Evolutionary conservation across 495 filamentous ascomycete genomes (phyloP).

Genomic region (Hypoxylon subgilvum): DNA sequence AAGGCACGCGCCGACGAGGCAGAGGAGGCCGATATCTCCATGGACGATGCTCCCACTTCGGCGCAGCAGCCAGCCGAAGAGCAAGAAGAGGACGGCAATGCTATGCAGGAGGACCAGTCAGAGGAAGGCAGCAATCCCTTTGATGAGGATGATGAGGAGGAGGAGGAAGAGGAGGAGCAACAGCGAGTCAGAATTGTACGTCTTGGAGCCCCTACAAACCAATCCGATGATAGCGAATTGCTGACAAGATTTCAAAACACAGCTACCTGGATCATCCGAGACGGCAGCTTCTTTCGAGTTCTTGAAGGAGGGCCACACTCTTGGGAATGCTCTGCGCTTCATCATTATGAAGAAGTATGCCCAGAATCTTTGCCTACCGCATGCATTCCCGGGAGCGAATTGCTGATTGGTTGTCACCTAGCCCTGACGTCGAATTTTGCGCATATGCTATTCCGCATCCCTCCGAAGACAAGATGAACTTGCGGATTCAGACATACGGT

Average conservation of each 20-base stretch:
- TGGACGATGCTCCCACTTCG: conserved; percentile 58
- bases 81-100: conserved; percentile 45
- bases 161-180: conserved; percentile 55
- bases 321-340: conserved; percentile 91
- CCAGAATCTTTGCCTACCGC: background rate
- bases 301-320: conserved; percentile 86
- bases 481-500: conserved; percentile 97
- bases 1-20: conserved; percentile 36
- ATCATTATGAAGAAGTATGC: conserved; percentile 98
- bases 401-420: conserved; percentile 44
- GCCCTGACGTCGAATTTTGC: conserved; percentile 95
- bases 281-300: conserved; percentile 83
- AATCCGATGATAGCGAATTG: background rate
- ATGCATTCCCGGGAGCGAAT: background rate
- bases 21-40: conserved; percentile 54
- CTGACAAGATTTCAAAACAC: conserved; percentile 18
- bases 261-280: conserved; percentile 74
- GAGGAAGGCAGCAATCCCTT: conserved; percentile 44
- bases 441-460: conserved; percentile 98
- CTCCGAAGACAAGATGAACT: conserved; percentile 93
- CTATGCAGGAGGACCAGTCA: conserved; percentile 47
- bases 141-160: too few species aligned
- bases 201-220: conserved; percentile 13
- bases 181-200: conserved; percentile 64
- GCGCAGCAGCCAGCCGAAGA: conserved; percentile 34